These are phyloP conservation scores for Cordyceps fumosorosea DNA, from an alignment of 2,329 filamentous ascomycete species.

Conservation along the genomic window DNA sequence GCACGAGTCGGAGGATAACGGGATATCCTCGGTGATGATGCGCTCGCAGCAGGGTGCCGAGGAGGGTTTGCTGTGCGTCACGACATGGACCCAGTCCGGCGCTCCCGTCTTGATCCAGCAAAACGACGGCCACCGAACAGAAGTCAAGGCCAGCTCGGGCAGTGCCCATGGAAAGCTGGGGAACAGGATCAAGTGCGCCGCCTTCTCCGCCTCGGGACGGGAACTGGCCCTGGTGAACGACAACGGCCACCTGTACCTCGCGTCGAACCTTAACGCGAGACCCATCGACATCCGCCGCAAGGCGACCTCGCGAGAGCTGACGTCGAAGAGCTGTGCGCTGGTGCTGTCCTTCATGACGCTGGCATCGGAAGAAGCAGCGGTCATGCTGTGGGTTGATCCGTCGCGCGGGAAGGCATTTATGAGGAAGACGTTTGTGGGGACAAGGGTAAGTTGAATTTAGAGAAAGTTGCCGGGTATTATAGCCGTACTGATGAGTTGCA, in stretches of 20 bases:
- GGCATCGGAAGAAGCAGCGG: conserved; percentile 30
- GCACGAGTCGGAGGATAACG: conserved; percentile 36
- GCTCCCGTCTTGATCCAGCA: conserved; percentile 33
- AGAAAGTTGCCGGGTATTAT: no score
- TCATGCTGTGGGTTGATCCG: conserved; percentile 34
- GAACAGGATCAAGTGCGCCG: conserved; percentile 31
- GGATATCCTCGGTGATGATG: conserved; percentile 30
- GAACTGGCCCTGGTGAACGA: conserved; percentile 36
- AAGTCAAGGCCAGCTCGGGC: conserved; percentile 26
- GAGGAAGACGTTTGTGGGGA: conserved; percentile 23
- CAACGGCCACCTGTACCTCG: conserved; percentile 32
- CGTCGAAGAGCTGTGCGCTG: conserved; percentile 30
- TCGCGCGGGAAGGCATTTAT: conserved; percentile 25
- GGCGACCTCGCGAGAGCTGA: conserved; percentile 30
- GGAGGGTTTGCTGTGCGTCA: conserved; percentile 31
- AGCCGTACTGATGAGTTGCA: not conserved
- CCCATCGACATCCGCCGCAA: conserved; percentile 30
- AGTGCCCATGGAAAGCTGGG: conserved; percentile 28
- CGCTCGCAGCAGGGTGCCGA: conserved; percentile 26
- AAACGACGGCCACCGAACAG: conserved; percentile 28
- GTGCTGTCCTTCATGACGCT: conserved; percentile 32
- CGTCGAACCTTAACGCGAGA: conserved; percentile 31
- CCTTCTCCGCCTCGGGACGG: conserved; percentile 31
- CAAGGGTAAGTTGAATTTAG: conserved; percentile 8
- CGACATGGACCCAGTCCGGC: conserved; percentile 37